Evolutionary conservation across 257 asterid species (phyloP).

Genomic region (Plantago elongata): DNA sequence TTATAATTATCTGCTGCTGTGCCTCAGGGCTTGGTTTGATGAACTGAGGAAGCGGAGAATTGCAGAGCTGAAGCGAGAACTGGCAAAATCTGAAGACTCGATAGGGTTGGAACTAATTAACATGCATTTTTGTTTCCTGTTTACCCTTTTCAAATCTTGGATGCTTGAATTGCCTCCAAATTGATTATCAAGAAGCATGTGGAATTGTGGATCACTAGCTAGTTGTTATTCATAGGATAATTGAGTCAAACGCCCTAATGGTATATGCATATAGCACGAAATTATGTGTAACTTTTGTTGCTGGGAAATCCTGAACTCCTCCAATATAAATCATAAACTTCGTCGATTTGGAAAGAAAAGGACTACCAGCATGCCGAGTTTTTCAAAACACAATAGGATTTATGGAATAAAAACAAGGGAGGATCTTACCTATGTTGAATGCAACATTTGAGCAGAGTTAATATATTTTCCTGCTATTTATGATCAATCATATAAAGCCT

Average conservation of each 20-base stretch:
- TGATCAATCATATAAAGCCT: no score
- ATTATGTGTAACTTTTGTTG: background rate
- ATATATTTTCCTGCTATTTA: no score
- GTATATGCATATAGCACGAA: background rate
- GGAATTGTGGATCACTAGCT: background rate
- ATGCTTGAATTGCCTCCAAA: background rate
- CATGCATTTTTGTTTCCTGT: constrained; percentile 8
- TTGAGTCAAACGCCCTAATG: background rate
- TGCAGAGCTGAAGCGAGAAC: constrained; percentile 68
- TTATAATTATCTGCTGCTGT: constrained; percentile 11
- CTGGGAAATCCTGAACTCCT: background rate
- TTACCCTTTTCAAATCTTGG: background rate
- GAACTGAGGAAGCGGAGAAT: constrained; percentile 73
- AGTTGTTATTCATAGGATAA: background rate
- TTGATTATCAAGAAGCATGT: background rate
- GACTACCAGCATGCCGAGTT: background rate
- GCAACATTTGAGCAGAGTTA: no score
- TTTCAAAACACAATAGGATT: no score
- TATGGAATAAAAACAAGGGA: no score
- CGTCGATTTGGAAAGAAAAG: background rate
- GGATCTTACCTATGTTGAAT: no score
- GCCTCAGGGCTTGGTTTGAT: constrained; percentile 74
- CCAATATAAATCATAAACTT: background rate
- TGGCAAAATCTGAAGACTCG: constrained; percentile 69
- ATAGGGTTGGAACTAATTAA: constrained; percentile 62